Evolutionary conservation across 2,329 filamentous ascomycete species (phyloP), one percentile per base, ranked within the genome.

Genomic region (Cryphonectria carpinicola): DNA sequence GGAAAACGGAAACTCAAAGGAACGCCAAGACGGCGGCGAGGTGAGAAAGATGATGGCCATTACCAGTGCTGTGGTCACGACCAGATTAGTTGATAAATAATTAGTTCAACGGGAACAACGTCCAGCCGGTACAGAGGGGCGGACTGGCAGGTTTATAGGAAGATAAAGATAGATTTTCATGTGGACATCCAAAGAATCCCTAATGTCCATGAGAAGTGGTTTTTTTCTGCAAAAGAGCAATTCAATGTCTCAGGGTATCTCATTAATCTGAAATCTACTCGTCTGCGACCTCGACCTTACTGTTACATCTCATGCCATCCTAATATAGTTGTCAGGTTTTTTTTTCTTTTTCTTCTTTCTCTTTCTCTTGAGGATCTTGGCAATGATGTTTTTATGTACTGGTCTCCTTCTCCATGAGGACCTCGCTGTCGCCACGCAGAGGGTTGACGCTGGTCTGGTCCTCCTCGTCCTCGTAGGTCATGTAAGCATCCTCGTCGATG

Each of bases 401-500:
- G 8, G 4, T 46, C 43, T 65, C 35, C 43, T 65, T 54, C 64
- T 66, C 46, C 10, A n/a, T 13, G 6, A 39, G 28, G 3, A 14
- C 19, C 43, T n/a, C 49, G 17, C 17, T 17, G 46, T 65, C 25
- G 22, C 17, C 28, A 28, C 37, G 22, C 3, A 56, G 49, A 13
- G 46, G 43, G 4, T n/a, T 11, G 25, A 25, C 35, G 13, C 32
- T 66, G 25, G 13, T 39, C 8, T 64, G 49, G 1, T 52, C 61
- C 43, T 67, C 68, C 19, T 78, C 77, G 22, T 76, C 76, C 64
- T 76, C 73, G 32, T 76, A 74, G 3, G 76, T 79, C 75, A 80
- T 82, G 76, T 83, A 86, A n/a, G 80, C 79, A 49, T 86, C 84
- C n/a, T 84, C 75, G 66, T 87, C 84, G 39, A 87, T 75, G 62